These are phyloP conservation scores for Globisporangium mamillatum DNA, from an alignment of 352 stramenopile genomes.

Conservation along the genomic window DNA sequence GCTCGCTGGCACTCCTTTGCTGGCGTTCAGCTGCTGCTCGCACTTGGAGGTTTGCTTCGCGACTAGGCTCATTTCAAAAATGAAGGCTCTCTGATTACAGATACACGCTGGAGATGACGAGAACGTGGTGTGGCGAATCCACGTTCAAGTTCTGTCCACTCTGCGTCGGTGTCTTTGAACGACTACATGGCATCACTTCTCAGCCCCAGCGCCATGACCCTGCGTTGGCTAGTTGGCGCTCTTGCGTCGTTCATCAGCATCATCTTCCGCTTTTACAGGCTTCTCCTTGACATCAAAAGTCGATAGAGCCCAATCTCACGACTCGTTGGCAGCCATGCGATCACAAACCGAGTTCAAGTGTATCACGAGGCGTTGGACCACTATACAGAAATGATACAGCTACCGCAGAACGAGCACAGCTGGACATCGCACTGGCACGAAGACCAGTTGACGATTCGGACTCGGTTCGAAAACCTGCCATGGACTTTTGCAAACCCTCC, in stretches of 20 bases:
- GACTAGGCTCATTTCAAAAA: not conserved
- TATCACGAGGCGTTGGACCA: not conserved
- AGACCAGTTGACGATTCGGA: too few relatives aligned
- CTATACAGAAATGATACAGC: not conserved
- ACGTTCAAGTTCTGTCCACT: not conserved
- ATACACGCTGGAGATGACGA: not conserved
- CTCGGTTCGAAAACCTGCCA: not conserved
- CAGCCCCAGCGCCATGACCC: not conserved
- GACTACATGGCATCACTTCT: not conserved
- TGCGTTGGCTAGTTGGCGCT: not conserved
- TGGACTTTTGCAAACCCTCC: too few relatives aligned
- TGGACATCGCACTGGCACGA: too few relatives aligned
- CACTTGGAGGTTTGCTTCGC: not conserved
- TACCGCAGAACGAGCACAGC: too few relatives aligned
- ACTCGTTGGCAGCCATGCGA: not conserved
- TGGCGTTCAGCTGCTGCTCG: not conserved
- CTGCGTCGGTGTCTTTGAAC: not conserved
- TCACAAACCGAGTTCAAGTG: not conserved
- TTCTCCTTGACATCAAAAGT: not conserved
- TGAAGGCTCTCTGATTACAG: not conserved
- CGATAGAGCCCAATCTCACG: not conserved
- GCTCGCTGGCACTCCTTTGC: not conserved
- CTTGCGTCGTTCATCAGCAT: not conserved
- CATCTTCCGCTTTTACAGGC: not conserved
- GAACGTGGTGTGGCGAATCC: not conserved